Evolutionary conservation across 1,284 basidiomycete genomes (phyloP).

Genomic region (Taiwanofungus camphoratus): DNA sequence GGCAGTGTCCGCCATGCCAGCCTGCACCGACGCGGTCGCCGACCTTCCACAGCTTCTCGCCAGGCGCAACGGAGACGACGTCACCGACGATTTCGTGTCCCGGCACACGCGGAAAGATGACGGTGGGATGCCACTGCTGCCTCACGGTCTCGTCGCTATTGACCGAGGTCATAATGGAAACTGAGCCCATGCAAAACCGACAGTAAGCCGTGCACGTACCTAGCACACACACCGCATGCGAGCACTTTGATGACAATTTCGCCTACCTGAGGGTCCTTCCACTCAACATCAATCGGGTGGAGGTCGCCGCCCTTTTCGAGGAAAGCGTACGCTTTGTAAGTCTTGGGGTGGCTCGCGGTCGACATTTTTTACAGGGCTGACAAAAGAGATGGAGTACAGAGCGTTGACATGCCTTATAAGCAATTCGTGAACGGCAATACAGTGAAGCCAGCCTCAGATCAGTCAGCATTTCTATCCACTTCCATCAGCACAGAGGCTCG

Average conservation of each 20-base stretch:
- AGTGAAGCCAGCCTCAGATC: too few relatives aligned
- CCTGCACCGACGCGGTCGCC: slow-evolving; percentile 24
- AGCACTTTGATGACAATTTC: slow-evolving; percentile 25
- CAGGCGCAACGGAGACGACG: slow-evolving; percentile 17
- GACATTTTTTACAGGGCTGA: too few relatives aligned
- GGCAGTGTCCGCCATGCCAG: slow-evolving; percentile 25
- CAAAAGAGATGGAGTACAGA: too few relatives aligned
- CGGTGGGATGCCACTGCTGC: slow-evolving; percentile 12
- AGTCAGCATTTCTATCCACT: too few relatives aligned
- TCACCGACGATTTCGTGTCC: slow-evolving; percentile 27
- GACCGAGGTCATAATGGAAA: not conserved
- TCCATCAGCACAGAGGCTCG: too few relatives aligned
- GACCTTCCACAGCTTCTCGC: slow-evolving; percentile 20
- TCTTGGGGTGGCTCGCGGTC: slow-evolving; percentile 7
- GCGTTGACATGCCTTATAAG: too few relatives aligned
- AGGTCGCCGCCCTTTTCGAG: slow-evolving; percentile 18
- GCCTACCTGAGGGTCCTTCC: slow-evolving; percentile 20
- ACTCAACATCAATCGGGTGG: slow-evolving; percentile 18
- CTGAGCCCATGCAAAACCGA: not conserved
- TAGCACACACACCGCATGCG: slow-evolving; percentile 24
- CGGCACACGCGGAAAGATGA: slow-evolving; percentile 18
- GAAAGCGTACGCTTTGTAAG: slow-evolving; percentile 25
- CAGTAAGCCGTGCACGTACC: slow-evolving; percentile 9
- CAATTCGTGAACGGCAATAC: too few relatives aligned
- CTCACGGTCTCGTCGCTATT: slow-evolving; percentile 18